Conservation (phyloP, 1,139 yeast genomes). For the Pichia sp. region DNA sequence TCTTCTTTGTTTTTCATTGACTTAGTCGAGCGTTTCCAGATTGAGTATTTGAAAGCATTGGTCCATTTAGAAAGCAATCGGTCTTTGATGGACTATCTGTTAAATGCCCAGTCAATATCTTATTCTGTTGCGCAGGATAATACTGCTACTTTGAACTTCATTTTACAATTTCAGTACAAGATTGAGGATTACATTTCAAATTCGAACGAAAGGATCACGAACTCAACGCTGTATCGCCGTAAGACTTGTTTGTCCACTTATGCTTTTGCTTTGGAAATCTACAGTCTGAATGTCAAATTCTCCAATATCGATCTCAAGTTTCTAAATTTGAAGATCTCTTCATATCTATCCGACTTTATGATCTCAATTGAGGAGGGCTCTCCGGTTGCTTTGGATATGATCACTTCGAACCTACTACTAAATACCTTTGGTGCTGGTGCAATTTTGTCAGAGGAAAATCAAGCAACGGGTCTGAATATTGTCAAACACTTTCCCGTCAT, state of each 20-base stretch:
- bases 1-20: constrained; percentile 29
- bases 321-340: constrained; percentile 35
- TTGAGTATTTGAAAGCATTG: constrained; percentile 23
- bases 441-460: constrained; percentile 46
- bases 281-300: constrained; percentile 37
- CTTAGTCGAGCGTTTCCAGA: constrained; percentile 23
- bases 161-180: constrained; percentile 27
- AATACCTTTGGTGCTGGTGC: constrained; percentile 47
- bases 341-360: constrained; percentile 25
- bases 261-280: constrained; percentile 40
- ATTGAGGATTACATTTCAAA: constrained; percentile 22
- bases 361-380: constrained; percentile 23
- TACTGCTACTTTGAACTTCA: constrained; percentile 25
- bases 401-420: constrained; percentile 39
- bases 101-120: constrained; percentile 16
- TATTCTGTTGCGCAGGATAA: constrained; percentile 15
- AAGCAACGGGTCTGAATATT: constrained; percentile 43
- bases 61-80: constrained; percentile 13
- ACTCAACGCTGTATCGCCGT: constrained; percentile 27
- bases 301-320: constrained; percentile 33
- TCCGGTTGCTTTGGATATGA: constrained; percentile 25
- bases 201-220: constrained; percentile 24
- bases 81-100: constrained; percentile 18
- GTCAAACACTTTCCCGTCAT: constrained; percentile 46
- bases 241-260: constrained; percentile 40